phyloP scores from a whole-genome alignment of 1,284 basidiomycete species.

The Farysia itapuensis region DNA sequence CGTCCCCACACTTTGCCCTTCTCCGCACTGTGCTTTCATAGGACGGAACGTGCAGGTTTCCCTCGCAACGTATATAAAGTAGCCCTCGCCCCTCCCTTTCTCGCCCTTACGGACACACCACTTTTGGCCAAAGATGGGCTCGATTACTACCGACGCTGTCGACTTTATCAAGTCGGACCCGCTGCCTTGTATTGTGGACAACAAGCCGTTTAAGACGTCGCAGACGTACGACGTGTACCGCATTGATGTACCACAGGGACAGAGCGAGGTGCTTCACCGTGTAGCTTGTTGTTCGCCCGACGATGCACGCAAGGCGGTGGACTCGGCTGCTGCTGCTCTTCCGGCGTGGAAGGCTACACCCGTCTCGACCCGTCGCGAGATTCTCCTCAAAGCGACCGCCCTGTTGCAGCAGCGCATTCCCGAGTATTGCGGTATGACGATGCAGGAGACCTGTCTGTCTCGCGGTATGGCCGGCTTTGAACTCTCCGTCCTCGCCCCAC shows the following conservation, averaged over 20 bases:
- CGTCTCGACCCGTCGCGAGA: constrained; percentile 20
- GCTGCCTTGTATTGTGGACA: constrained; percentile 54
- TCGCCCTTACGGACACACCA: too few relatives aligned
- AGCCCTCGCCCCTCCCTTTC: too few relatives aligned
- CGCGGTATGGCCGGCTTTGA: constrained; percentile 41
- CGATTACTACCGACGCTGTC: constrained; percentile 1
- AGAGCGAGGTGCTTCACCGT: constrained; percentile 22
- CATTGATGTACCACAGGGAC: constrained; percentile 15
- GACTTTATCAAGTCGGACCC: constrained; percentile 10
- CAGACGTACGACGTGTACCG: constrained; percentile 47
- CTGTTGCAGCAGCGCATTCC: constrained; percentile 24
- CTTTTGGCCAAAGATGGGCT: too few relatives aligned
- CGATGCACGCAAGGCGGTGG: constrained; percentile 11
- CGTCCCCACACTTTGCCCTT: too few relatives aligned
- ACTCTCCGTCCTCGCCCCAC: constrained; percentile 20
- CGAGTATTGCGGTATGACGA: constrained; percentile 22
- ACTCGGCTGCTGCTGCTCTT: constrained; percentile 15
- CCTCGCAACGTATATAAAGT: too few relatives aligned
- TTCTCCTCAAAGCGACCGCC: constrained; percentile 26
- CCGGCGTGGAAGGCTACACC: constrained; percentile 34
- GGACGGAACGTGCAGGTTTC: too few relatives aligned
- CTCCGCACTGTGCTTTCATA: too few relatives aligned
- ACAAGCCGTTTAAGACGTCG: constrained; percentile 29
- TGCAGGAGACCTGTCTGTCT: constrained; percentile 29
- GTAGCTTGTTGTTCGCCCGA: constrained; percentile 8